These are phyloP conservation scores for Backusella psychrophila DNA, from an alignment of 192 early-diverging fungal genomes.

Conservation along the genomic window DNA sequence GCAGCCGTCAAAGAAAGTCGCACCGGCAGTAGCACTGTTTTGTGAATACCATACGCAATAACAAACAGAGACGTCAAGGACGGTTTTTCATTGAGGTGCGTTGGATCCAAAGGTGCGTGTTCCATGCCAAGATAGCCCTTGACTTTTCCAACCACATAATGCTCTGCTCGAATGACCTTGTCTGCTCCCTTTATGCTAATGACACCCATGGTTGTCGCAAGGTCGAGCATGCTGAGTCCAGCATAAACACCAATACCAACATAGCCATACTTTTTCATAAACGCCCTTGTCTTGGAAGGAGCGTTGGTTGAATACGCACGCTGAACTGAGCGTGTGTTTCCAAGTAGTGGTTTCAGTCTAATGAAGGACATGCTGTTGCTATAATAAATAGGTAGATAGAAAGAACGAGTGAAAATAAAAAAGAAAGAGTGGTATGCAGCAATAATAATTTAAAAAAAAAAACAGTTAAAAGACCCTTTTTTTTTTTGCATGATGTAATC, in stretches of 20 bases:
- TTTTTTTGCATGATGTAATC: not conserved
- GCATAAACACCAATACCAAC: conserved; percentile 51
- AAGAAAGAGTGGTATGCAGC: not conserved
- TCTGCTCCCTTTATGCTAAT: conserved; percentile 49
- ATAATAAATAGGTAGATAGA: not conserved
- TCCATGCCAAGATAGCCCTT: conserved; percentile 28
- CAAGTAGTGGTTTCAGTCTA: not conserved
- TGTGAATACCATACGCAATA: conserved; percentile 64
- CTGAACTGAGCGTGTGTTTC: not conserved
- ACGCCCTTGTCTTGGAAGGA: conserved; percentile 31
- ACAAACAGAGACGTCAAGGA: conserved; percentile 49
- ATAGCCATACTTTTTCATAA: conserved; percentile 51
- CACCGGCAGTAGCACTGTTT: conserved; percentile 50
- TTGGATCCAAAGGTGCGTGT: conserved; percentile 5
- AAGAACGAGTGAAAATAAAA: not conserved
- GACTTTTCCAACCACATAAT: conserved; percentile 39
- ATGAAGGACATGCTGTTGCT: not conserved
- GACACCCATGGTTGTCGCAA: conserved; percentile 45
- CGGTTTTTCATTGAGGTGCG: conserved; percentile 26
- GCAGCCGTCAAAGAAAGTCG: conserved; percentile 52
- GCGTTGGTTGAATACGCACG: not conserved
- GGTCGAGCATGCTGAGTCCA: conserved; percentile 42
- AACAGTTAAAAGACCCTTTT: not conserved
- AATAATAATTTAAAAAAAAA: not conserved
- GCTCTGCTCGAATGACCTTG: conserved; percentile 41